These are phyloP conservation scores for Populus ilicifolia DNA, from an alignment of 345 rosid species.

Conservation along the genomic window DNA sequence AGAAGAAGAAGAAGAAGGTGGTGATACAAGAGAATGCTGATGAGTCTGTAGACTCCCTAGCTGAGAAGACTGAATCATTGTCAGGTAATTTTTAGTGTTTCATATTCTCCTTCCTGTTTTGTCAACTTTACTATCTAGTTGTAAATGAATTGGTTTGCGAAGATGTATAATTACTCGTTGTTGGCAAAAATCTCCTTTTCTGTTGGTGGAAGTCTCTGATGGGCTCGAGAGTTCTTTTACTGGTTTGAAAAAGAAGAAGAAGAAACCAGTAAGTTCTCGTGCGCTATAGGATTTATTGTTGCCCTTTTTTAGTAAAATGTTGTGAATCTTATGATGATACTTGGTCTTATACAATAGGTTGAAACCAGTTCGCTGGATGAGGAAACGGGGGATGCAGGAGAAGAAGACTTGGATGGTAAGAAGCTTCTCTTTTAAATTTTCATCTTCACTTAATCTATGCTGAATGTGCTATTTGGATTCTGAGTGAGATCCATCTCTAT, in stretches of 20 bases:
- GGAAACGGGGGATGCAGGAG: conserved; percentile 56
- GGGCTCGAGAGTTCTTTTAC: conserved; percentile 70
- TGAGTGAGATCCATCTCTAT: background rate
- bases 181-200: background rate
- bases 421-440: background rate
- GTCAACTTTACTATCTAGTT: conserved; percentile 1
- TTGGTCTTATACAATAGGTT: conserved; percentile 41
- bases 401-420: conserved; percentile 71
- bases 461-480: background rate
- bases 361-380: conserved; percentile 63
- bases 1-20: conserved; percentile 94
- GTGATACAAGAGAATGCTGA: conserved; percentile 56
- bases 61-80: conserved; percentile 68
- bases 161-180: background rate
- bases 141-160: background rate
- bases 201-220: conserved; percentile 52
- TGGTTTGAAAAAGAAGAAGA: conserved; percentile 94
- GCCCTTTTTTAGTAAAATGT: background rate
- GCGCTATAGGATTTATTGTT: background rate
- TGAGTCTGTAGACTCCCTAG: conserved; percentile 56
- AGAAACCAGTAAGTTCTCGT: conserved; percentile 69
- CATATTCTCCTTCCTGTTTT: background rate
- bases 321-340: background rate
- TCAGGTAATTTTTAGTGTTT: conserved; percentile 41
- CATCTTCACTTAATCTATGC: background rate